Conservation (phyloP, 192 early-diverging fungal species). For the Funneliformis mosseae region DNA sequence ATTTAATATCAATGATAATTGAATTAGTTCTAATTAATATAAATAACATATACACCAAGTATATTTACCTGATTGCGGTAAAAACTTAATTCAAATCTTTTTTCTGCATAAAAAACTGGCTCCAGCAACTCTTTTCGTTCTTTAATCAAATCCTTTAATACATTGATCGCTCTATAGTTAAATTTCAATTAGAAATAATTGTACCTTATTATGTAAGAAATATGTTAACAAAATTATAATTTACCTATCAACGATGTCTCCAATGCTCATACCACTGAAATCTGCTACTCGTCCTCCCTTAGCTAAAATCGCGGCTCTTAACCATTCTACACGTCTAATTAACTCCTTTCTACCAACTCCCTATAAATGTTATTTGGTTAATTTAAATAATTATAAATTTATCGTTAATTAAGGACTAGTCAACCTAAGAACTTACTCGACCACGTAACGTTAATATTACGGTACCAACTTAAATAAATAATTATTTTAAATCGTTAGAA, state of each 20-base stretch:
- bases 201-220: neutral
- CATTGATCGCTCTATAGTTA: slow-evolving; percentile 53
- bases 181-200: neutral
- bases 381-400: neutral
- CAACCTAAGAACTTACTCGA: slow-evolving; percentile 56
- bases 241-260: slow-evolving; percentile 74
- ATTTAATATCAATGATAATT: neutral
- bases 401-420: neutral
- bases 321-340: slow-evolving; percentile 77
- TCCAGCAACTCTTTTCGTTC: slow-evolving; percentile 77
- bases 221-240: neutral
- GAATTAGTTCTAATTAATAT: neutral
- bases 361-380: slow-evolving; percentile 35
- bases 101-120: slow-evolving; percentile 78
- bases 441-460: slow-evolving; percentile 82
- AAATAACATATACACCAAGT: neutral
- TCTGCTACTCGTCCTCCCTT: slow-evolving; percentile 82
- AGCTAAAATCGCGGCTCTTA: slow-evolving; percentile 59
- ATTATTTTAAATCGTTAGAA: neutral
- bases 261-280: slow-evolving; percentile 71
- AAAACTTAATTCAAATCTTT: slow-evolving; percentile 80
- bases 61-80: slow-evolving; percentile 80
- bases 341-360: slow-evolving; percentile 67
- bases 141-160: slow-evolving; percentile 77
- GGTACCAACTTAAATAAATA: slow-evolving; percentile 59